Evolutionary conservation across 257 asterid species (phyloP), one percentile per base, ranked within the genome.

Genomic region (Forsythia suspensa): DNA sequence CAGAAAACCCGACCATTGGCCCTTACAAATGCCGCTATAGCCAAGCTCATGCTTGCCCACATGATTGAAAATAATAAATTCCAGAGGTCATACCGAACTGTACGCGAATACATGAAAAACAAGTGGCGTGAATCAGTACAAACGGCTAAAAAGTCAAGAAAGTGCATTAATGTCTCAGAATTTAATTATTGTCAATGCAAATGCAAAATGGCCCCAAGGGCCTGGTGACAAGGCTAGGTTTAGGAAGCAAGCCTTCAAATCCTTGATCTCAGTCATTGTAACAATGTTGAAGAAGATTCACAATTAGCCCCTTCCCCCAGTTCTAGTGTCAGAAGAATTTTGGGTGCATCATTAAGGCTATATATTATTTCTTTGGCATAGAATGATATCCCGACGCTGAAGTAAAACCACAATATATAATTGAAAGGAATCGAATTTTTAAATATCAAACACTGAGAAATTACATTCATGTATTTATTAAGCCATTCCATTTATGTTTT

Each of bases 1-100:
- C 99, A 95, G 93, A 95, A 95, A 61, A 80, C 36, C 41, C 91
- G 94, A 57, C 97, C 96, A 67, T 93, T 87, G 79, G 91, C 86
- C 89, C 76, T 93, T 78, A 95, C 96, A 63, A 89, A 76, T 63
- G 86, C 90, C 59, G 89, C 92, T 20, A 91, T 85, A 20, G 76
- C 88, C 79, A 87, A 75, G 85, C 98, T 93, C 84, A 88, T 72
- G 86, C 96, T 77, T 38, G 90, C 94, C 99, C 98, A 96, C 77
- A 96, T 80, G 69, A 94, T 38, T 40, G 97, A 87, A 82, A 90
- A 88, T 40, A 92, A 43, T 73, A 92, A 38, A 81, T 87, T 89
- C 95, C 92, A 89, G 6, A 79, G 75, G 69, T 88, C 86, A 44
- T 79, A 34, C 83, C 85, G 89, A 82, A 87, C 98, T 96, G 94